These are phyloP conservation scores for Sordariomycetes sp. DNA, from an alignment of 2,329 filamentous ascomycete genomes.

Conservation along the genomic window DNA sequence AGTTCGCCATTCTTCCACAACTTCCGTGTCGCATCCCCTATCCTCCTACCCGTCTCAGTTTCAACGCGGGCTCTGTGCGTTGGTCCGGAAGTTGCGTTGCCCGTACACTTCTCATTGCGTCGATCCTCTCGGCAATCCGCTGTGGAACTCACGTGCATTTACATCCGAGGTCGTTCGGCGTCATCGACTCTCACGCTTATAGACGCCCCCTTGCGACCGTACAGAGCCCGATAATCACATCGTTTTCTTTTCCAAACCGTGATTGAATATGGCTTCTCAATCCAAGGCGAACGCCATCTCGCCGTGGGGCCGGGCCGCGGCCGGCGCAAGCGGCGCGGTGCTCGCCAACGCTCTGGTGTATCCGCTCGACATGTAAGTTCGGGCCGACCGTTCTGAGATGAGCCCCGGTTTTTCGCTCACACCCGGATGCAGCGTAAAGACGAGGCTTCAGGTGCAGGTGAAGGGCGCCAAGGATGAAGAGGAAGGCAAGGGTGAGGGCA, in stretches of 20 bases:
- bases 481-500: slow-evolving; percentile 23
- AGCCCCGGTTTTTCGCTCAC: neutral
- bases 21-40: neutral
- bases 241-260: neutral
- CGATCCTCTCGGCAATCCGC: neutral
- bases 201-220: neutral
- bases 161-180: neutral
- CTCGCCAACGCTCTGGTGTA: slow-evolving; percentile 93
- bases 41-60: neutral
- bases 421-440: slow-evolving; percentile 64
- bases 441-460: slow-evolving; percentile 86
- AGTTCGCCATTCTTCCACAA: neutral
- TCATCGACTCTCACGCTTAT: neutral
- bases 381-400: neutral
- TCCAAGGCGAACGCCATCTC: slow-evolving; percentile 61
- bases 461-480: slow-evolving; percentile 14
- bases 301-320: slow-evolving; percentile 85
- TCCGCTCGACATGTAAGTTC: slow-evolving; percentile 81
- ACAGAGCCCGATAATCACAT: neutral
- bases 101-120: neutral
- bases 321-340: slow-evolving; percentile 84
- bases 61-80: neutral
- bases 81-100: neutral
- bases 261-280: slow-evolving; percentile 32
- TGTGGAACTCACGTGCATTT: neutral